These are phyloP conservation scores for Penicillium psychrosexuale DNA, from an alignment of 2,329 filamentous ascomycete species.

Conservation along the genomic window DNA sequence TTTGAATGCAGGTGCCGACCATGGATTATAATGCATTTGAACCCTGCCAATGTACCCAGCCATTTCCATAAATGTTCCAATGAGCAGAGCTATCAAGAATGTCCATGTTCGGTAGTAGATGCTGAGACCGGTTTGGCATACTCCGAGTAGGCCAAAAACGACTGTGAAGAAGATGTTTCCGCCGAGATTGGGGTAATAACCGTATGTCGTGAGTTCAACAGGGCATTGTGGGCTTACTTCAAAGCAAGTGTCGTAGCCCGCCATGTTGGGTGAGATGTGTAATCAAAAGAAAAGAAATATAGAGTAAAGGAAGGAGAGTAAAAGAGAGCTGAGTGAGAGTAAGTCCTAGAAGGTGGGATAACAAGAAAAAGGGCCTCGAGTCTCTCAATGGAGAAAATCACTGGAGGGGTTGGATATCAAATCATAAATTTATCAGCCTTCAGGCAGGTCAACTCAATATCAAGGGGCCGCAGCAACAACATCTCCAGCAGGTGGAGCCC, in stretches of 20 bases:
- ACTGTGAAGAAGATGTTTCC: conserved; percentile 54
- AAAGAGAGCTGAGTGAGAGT: not conserved
- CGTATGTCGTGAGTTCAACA: conserved; percentile 50
- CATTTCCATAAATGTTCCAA: conserved; percentile 51
- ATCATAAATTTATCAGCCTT: not conserved
- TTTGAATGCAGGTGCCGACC: conserved; percentile 49
- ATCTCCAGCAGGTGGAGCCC: not conserved
- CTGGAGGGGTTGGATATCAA: not conserved
- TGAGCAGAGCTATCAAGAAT: conserved; percentile 49
- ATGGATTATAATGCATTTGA: conserved; percentile 54
- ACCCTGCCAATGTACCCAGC: conserved; percentile 57
- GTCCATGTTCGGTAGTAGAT: conserved; percentile 55
- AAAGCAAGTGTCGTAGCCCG: conserved; percentile 30
- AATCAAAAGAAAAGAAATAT: not conserved
- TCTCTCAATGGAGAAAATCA: not conserved
- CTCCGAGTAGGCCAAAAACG: conserved; percentile 50
- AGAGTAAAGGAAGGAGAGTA: not conserved
- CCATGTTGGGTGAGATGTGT: conserved; percentile 6
- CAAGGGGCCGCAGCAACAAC: not conserved
- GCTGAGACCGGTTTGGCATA: conserved; percentile 51
- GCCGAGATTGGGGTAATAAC: conserved; percentile 52
- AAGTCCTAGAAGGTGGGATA: not conserved
- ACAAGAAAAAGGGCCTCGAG: not conserved
- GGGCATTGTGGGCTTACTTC: conserved; percentile 42
- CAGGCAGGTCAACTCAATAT: not conserved